Percentiles rank a stretch among this genome's conserved stretches.
These are phyloP conservation scores for Lentinus brumalis DNA, from an alignment of 768 basidiomycete genomes.

Conservation along the genomic window DNA sequence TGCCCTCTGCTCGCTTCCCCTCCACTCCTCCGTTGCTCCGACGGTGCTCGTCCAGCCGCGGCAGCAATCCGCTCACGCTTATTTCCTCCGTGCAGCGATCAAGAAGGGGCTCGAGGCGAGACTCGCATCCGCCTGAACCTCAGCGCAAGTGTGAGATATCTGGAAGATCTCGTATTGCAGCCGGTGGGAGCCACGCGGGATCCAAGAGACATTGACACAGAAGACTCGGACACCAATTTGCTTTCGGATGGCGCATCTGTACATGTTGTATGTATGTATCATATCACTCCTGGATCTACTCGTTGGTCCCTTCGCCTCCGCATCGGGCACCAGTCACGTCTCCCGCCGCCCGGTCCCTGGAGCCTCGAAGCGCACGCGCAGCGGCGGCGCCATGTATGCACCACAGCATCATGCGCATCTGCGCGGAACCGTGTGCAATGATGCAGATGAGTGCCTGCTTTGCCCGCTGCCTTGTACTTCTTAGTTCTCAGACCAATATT, in stretches of 20 bases:
- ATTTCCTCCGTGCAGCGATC: slow-evolving; percentile 27
- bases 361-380: too few species aligned
- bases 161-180: not conserved
- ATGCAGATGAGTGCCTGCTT: not conserved
- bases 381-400: not conserved
- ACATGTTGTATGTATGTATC: slow-evolving; percentile 16
- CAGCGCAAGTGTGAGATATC: not conserved
- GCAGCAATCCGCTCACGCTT: not conserved
- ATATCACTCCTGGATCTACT: slow-evolving; percentile 1
- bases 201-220: not conserved
- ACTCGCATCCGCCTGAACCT: slow-evolving; percentile 10
- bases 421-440: not conserved
- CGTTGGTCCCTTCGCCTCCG: too few species aligned
- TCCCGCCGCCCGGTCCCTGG: too few species aligned
- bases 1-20: not conserved
- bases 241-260: not conserved
- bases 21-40: not conserved
- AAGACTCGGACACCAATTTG: not conserved
- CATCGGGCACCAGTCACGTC: too few species aligned
- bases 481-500: not conserved
- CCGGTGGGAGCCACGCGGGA: not conserved
- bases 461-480: not conserved
- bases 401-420: not conserved
- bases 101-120: slow-evolving; percentile 36
- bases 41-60: not conserved